Evolutionary conservation across 2,329 filamentous ascomycete genomes (phyloP), one percentile per base, ranked within the genome.

Genomic region (Claviceps sp.): DNA sequence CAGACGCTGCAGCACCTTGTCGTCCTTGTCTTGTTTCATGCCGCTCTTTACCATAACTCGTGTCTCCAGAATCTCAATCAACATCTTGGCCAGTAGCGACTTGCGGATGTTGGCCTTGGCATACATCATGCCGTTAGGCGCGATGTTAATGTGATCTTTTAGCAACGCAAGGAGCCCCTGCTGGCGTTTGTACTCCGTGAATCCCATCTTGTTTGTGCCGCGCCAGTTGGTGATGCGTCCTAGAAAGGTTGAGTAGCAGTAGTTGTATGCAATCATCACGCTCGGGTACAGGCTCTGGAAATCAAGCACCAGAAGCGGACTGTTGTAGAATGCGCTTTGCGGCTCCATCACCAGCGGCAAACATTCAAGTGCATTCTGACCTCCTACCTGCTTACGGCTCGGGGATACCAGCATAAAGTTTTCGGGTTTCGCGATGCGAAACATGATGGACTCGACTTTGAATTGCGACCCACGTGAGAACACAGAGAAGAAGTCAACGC

Each of bases 361-460:
- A 62, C 93, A 97, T 64, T 97, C 93, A 0, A 97, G 75, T 1
- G 93, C 90, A 63, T 97, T 97, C 62, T 98, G 93, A 26, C 84
- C 80, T 3, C 90, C 91, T 1, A 97, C 91, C 65, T 98, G 93
- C 65, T 89, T 91, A 56, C 84, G 80, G 64, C 85, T 94, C 0
- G 93, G 93, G 6, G 90, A 97, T 1, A 95, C 79, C 1, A 98
- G 75, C 7, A 97, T 73, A 60, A 93, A 94, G 59, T 93, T 95
- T 65, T 98, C 93, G 0, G 93, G 90, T 64, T 98, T 98, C 44
- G 93, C 91, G 59, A 98, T 96, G 44, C 93, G 82, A 62, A 97
- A 96, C 93, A 98, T 97, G 60, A 96, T 83, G 1, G 91, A 96
- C 68, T 98, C 93, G 42, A 98, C 93, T 66, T 98, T 98, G 77